Percentiles rank a stretch among this genome's conserved stretches.
These are phyloP conservation scores for Cladobotryum mycophilum DNA, from an alignment of 2,329 filamentous ascomycete genomes.

Conservation along the genomic window DNA sequence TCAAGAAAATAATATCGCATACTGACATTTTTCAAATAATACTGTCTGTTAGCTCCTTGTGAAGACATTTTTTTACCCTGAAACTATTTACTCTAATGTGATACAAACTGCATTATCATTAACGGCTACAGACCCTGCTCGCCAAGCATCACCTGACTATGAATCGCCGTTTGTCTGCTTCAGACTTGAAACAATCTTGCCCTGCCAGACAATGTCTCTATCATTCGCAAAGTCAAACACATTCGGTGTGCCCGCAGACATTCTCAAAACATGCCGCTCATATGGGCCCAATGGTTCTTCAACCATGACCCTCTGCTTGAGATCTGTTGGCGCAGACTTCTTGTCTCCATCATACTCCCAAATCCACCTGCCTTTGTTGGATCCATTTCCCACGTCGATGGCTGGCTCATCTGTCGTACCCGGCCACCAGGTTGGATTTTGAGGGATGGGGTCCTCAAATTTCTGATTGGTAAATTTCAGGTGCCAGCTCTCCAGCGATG, in stretches of 20 bases:
- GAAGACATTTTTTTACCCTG: no score
- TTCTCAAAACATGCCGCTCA: constrained; percentile 41
- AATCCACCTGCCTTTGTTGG: constrained; percentile 38
- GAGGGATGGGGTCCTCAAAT: constrained; percentile 30
- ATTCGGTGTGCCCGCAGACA: constrained; percentile 39
- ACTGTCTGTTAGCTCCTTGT: no score
- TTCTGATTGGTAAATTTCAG: constrained; percentile 29
- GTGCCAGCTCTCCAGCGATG: constrained; percentile 40
- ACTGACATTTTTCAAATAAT: no score
- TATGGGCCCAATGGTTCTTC: constrained; percentile 50
- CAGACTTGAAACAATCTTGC: constrained; percentile 4
- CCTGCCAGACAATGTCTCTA: constrained; percentile 9
- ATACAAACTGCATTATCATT: no score
- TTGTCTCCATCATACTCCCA: constrained; percentile 48
- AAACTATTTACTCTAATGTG: no score
- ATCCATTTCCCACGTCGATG: constrained; percentile 12
- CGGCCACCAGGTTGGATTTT: constrained; percentile 27
- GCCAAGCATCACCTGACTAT: no score
- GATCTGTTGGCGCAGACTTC: constrained; percentile 32
- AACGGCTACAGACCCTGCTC: no score
- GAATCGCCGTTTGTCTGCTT: not conserved
- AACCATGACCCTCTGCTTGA: constrained; percentile 37
- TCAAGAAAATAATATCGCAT: no score
- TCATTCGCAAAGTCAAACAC: constrained; percentile 35
- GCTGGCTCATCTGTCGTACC: constrained; percentile 16